Percentiles rank a stretch among this genome's conserved stretches.
phyloP scores from a whole-genome alignment of 495 filamentous ascomycete genomes.

The Podospora comata region DNA sequence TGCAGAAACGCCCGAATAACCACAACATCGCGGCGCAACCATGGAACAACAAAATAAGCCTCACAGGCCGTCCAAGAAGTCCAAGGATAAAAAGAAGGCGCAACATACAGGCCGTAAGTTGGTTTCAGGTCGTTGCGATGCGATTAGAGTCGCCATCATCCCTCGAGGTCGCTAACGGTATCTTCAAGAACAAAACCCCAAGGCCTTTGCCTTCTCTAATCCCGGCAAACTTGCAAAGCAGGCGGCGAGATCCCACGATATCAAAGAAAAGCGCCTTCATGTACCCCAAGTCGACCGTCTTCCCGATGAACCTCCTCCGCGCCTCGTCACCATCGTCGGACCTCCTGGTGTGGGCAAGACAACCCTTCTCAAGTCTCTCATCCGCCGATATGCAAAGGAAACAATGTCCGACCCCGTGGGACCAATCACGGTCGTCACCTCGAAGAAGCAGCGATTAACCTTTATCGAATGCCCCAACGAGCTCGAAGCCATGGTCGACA shows the following conservation, averaged over 20 bases:
- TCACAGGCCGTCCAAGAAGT: conserved; percentile 78
- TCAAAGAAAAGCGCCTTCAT: conserved; percentile 93
- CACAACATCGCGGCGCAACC: conserved; percentile 17
- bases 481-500: conserved; percentile 90
- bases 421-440: conserved; percentile 91
- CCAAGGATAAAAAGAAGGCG: conserved; percentile 84
- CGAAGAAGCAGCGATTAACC: conserved; percentile 85
- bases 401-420: conserved; percentile 83
- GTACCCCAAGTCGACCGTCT: conserved; percentile 92
- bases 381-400: conserved; percentile 93
- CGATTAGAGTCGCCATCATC: background rate
- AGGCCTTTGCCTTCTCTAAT: conserved; percentile 83
- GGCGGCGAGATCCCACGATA: conserved; percentile 86
- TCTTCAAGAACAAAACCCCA: conserved; percentile 70
- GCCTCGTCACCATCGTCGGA: conserved; percentile 88
- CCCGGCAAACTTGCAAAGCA: conserved; percentile 81
- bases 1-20: conserved; percentile 8
- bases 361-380: conserved; percentile 79
- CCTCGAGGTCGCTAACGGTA: conserved; percentile 12
- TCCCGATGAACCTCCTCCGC: conserved; percentile 91
- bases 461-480: conserved; percentile 97
- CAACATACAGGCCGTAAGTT: conserved; percentile 40
- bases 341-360: conserved; percentile 76
- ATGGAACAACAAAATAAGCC: conserved; percentile 87
- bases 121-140: background rate